Evolutionary conservation across 306 rosid species (phyloP), one percentile per base, ranked within the genome.

Genomic region (Prunus mongolica): DNA sequence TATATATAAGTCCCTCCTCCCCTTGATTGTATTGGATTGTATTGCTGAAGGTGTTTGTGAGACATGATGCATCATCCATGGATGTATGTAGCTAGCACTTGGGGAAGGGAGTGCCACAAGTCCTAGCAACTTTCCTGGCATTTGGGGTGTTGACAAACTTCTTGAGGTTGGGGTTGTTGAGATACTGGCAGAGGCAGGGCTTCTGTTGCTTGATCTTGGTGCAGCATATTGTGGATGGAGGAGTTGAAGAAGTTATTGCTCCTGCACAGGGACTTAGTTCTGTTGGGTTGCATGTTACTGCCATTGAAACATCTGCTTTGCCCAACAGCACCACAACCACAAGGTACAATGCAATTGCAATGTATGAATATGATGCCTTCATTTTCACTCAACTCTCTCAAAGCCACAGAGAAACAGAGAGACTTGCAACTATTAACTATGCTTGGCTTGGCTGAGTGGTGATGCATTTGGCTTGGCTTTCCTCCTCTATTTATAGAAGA

Each of bases 71-170:
- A 62, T 60, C 38, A 56, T 56, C 1, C 14, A 22, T 56, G 41
- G 41, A 34, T 34, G 41, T 34, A 34, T 34, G 9, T 38, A 38
- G 74, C 82, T 60, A 90, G 87, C 99, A 96, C 76, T 79, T 88
- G 77, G 99, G 99, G 74, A 84, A 96, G 70, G 99, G 98, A 85
- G 99, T 89, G 3, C 96, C 95, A 86, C 99, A 96, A 75, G 91
- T 88, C 75, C 61, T 88, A 12, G 99, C 99, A 82, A 96, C 99
- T 83, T 79, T 91, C 85, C 93, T 89, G 24, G 99, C 98, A 84
- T 96, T 96, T 16, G 99, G 98, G 46, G 98, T 77, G 93, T 85
- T 82, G 60, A 92, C 99, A 84, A 92, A 88, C 83, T 87, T 90
- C 90, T 89, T 92, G 65, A 96, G 93, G 76, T 85, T 91, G 22